Evolutionary conservation across 106 monocot species (phyloP), one percentile per base, ranked within the genome.

Genomic region (Allium cepa): DNA sequence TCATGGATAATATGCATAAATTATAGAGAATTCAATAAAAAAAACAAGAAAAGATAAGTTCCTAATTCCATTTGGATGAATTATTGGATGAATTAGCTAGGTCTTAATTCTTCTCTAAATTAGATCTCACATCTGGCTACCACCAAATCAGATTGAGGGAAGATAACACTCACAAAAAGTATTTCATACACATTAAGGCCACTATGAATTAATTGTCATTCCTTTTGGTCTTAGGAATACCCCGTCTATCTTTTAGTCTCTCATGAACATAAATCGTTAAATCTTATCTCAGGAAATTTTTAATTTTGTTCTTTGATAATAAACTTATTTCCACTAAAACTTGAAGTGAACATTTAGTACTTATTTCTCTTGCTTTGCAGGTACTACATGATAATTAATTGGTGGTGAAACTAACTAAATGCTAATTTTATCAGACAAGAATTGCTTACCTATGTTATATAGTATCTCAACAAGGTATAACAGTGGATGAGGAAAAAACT

Each of bases 61-160:
- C 58, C 76, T 1, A 76, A 62, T 63, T 69, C 76, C 0, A 52
- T 17, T 1, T 76, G 0, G 76, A 76, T 55, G 76, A 76, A 2
- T 36, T 76, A 10, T 12, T 70, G 3, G 76, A 76, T 46, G 76
- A 76, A 50, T 45, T 76, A 1, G 9, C 62, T 56, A 62, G 76
- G 10, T 59, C 76, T 8, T 12, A 5, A 0, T 9, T 69, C 17
- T 76, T 76, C 52, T 70, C 76, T 10, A 76, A 76, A 18, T 26
- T 76, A 2, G 76, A 76, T 17, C 46, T 78, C 1, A 47, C 49
- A 9, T 48, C 60, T 3, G 63, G 74, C 2, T 79, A 74, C 46
- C 79, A 79, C n/a, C 74, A 79, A 17, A 48, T 79, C 0, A 27
- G 61, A 26, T 51, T 79, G 51, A 1, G 0, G 0, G 15, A 9